Percentiles rank a stretch among this genome's conserved stretches.
Evolutionary conservation across 768 basidiomycete genomes (phyloP).

Genomic region (Boletellus emodensis): DNA sequence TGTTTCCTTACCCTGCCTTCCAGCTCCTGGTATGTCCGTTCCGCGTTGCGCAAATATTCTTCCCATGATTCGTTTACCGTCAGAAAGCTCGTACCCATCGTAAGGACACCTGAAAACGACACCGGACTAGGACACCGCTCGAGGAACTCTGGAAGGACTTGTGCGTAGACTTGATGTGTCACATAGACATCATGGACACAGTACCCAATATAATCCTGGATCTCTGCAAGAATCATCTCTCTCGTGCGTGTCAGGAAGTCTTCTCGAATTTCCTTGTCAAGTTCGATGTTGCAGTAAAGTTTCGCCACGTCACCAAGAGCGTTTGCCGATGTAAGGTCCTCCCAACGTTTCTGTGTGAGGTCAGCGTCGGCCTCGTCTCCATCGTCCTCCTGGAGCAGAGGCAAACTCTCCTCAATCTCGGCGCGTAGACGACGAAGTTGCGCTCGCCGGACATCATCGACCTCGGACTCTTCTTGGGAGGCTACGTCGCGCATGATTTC

Average conservation of each 20-base stretch:
- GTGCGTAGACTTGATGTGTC: slow-evolving; percentile 76
- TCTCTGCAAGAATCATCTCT: slow-evolving; percentile 57
- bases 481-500: slow-evolving; percentile 45
- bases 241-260: slow-evolving; percentile 71
- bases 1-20: slow-evolving; percentile 56
- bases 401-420: slow-evolving; percentile 40
- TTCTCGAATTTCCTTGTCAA: slow-evolving; percentile 75
- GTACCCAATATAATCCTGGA: slow-evolving; percentile 77
- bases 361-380: slow-evolving; percentile 41
- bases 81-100: slow-evolving; percentile 90
- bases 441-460: slow-evolving; percentile 33
- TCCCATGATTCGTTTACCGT: slow-evolving; percentile 92
- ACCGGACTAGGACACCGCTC: slow-evolving; percentile 86
- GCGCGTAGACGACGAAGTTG: slow-evolving; percentile 37
- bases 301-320: slow-evolving; percentile 89
- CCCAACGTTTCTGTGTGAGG: slow-evolving; percentile 67
- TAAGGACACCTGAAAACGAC: slow-evolving; percentile 84
- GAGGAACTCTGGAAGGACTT: slow-evolving; percentile 79
- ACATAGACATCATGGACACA: slow-evolving; percentile 82
- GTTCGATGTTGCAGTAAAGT: slow-evolving; percentile 76
- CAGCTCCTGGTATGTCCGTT: slow-evolving; percentile 67
- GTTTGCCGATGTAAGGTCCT: slow-evolving; percentile 88
- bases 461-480: slow-evolving; percentile 35
- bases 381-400: slow-evolving; percentile 33
- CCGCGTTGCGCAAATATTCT: slow-evolving; percentile 72